Evolutionary conservation across 2,329 filamentous ascomycete species (phyloP).

Genomic region (Trichocomaceae sp.): DNA sequence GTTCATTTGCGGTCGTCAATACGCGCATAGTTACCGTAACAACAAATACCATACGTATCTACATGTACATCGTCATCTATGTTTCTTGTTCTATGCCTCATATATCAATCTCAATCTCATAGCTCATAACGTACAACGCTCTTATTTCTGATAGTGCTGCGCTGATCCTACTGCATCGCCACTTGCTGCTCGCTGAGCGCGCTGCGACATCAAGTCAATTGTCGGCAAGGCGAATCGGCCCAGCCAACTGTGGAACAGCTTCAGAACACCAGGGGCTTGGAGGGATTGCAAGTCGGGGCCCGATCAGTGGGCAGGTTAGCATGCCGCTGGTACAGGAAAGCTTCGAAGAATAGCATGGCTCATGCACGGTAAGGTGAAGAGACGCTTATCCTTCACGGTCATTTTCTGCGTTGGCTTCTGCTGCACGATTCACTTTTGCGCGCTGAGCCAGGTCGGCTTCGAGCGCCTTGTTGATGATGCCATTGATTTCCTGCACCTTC

Average conservation of each 20-base stretch:
- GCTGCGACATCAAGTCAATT: not conserved
- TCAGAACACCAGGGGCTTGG: not conserved
- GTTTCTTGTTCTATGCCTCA: not conserved
- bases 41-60: too few relatives aligned
- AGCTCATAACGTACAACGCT: not conserved
- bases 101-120: too few relatives aligned
- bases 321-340: not conserved
- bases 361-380: not conserved
- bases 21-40: too few relatives aligned
- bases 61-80: too few relatives aligned
- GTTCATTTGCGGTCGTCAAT: too few relatives aligned
- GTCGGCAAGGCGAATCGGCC: not conserved
- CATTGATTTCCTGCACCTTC: constrained; percentile 75
- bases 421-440: constrained; percentile 64
- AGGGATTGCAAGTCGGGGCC: not conserved
- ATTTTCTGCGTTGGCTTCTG: constrained; percentile 79
- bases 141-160: not conserved
- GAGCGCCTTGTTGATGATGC: constrained; percentile 64
- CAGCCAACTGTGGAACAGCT: constrained; percentile 10
- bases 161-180: not conserved
- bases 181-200: not conserved
- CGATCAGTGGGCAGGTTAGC: not conserved
- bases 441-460: constrained; percentile 64
- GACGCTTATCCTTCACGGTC: constrained; percentile 52
- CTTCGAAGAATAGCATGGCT: not conserved